phyloP scores from a whole-genome alignment of 441 rosid species.

The Kokia cookei region DNA sequence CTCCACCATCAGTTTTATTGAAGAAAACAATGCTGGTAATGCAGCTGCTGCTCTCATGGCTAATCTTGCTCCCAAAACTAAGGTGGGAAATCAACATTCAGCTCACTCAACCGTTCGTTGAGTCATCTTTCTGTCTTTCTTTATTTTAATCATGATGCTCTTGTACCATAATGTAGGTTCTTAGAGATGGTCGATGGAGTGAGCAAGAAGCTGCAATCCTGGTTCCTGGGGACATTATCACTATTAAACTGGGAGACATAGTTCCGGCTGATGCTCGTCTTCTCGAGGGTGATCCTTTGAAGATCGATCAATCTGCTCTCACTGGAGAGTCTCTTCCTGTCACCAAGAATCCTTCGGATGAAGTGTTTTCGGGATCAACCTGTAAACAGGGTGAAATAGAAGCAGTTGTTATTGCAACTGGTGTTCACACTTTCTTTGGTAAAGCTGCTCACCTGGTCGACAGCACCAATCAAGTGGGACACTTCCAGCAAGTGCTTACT shows the following conservation, averaged over 20 bases:
- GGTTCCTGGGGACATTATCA: conserved; percentile 88
- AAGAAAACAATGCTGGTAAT: conserved; percentile 86
- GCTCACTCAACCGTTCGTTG: not conserved
- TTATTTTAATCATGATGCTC: not conserved
- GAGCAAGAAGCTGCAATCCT: conserved; percentile 87
- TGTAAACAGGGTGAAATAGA: conserved; percentile 92
- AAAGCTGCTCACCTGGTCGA: conserved; percentile 95
- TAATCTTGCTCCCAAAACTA: conserved; percentile 78
- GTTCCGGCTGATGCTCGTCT: conserved; percentile 92
- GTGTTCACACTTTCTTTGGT: conserved; percentile 92
- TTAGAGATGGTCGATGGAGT: conserved; percentile 73
- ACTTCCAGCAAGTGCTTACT: conserved; percentile 81
- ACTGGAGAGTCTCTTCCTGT: conserved; percentile 93
- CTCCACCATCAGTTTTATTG: conserved; percentile 90
- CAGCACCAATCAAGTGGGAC: conserved; percentile 82
- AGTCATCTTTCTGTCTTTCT: not conserved
- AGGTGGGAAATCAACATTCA: conserved; percentile 31
- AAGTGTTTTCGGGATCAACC: conserved; percentile 86
- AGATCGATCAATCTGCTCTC: conserved; percentile 88
- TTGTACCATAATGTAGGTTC: conserved; percentile 39
- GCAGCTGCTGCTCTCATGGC: conserved; percentile 98
- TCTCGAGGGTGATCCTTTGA: conserved; percentile 87
- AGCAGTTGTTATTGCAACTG: conserved; percentile 86
- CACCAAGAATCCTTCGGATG: conserved; percentile 71
- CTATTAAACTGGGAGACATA: conserved; percentile 78